Percentiles rank a stretch among this genome's conserved stretches.
Evolutionary conservation across 495 filamentous ascomycete genomes (phyloP).

Genomic region (Cercophora samala): DNA sequence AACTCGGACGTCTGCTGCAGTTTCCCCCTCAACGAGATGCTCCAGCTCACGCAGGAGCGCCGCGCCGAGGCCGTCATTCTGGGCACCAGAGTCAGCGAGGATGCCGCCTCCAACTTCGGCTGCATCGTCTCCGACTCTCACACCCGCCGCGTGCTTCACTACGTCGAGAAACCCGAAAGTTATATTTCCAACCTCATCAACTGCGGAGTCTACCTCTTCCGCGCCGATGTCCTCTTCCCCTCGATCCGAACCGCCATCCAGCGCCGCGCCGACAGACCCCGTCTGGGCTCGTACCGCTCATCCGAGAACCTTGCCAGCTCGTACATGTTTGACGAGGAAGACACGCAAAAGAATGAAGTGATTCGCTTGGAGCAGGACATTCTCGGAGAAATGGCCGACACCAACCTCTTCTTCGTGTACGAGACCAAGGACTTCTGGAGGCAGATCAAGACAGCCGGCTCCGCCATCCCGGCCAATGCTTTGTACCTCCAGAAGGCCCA

Average conservation of each 20-base stretch:
- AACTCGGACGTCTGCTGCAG: conserved; percentile 99
- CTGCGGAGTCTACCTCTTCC: conserved; percentile 97
- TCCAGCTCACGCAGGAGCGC: conserved; percentile 87
- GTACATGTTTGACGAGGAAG: conserved; percentile 70
- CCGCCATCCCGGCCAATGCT: conserved; percentile 94
- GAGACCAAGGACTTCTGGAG: conserved; percentile 99
- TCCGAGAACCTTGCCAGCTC: conserved; percentile 86
- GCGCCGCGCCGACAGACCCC: conserved; percentile 88
- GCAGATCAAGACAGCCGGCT: conserved; percentile 99
- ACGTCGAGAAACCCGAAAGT: conserved; percentile 98
- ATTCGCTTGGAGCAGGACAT: conserved; percentile 98
- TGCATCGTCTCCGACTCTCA: conserved; percentile 96
- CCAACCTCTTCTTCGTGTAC: conserved; percentile 96
- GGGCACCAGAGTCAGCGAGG: conserved; percentile 87
- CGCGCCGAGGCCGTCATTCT: conserved; percentile 97
- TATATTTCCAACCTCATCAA: conserved; percentile 99
- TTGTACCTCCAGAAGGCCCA: conserved; percentile 95
- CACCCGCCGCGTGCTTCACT: conserved; percentile 94
- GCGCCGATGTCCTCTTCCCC: conserved; percentile 93
- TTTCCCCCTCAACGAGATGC: conserved; percentile 94
- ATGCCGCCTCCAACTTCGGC: conserved; percentile 91
- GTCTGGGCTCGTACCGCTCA: conserved; percentile 88
- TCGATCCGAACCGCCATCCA: conserved; percentile 94
- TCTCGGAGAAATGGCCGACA: conserved; percentile 91
- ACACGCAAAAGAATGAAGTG: conserved; percentile 75